Conservation (phyloP, 306 rosid species). For the Oxytropis ochrocephala region DNA sequence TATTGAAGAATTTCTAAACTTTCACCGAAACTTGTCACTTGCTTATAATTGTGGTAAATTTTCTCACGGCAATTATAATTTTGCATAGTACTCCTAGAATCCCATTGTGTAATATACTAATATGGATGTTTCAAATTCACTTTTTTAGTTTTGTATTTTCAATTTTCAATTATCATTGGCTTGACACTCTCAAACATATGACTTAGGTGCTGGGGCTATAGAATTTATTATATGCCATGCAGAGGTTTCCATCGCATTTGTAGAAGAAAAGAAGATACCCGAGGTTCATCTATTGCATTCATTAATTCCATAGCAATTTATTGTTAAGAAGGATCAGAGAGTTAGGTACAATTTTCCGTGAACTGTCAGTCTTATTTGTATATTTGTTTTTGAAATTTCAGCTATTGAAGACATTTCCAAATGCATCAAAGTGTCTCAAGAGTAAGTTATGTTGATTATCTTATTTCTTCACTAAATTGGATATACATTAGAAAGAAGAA, state of each 20-base stretch:
- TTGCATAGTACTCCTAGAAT: neutral
- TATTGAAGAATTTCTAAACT: neutral
- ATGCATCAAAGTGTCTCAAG: conserved; percentile 46
- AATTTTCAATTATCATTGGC: neutral
- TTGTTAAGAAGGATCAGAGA: conserved; percentile 5
- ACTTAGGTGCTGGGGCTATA: conserved; percentile 79
- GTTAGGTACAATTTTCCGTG: neutral
- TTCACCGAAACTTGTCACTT: neutral
- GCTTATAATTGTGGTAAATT: neutral
- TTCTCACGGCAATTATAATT: neutral
- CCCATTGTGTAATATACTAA: neutral
- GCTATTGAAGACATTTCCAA: conserved; percentile 82
- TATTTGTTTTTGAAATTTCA: conserved; percentile 31
- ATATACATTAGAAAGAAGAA: neutral
- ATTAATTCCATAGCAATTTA: neutral
- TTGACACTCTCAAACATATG: conserved; percentile 24
- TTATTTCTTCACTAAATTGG: conserved; percentile 7
- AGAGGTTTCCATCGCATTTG: conserved; percentile 72
- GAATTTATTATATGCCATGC: conserved; percentile 83
- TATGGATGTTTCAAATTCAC: neutral
- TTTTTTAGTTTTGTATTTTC: neutral
- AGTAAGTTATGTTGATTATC: conserved; percentile 44
- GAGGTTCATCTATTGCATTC: conserved; percentile 48
- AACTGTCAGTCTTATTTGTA: conserved; percentile 5
- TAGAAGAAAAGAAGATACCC: conserved; percentile 75